Evolutionary conservation across 225 moss, liverwort and hornwort genomes (phyloP).

Genomic region (Sphagnum tenellum): DNA sequence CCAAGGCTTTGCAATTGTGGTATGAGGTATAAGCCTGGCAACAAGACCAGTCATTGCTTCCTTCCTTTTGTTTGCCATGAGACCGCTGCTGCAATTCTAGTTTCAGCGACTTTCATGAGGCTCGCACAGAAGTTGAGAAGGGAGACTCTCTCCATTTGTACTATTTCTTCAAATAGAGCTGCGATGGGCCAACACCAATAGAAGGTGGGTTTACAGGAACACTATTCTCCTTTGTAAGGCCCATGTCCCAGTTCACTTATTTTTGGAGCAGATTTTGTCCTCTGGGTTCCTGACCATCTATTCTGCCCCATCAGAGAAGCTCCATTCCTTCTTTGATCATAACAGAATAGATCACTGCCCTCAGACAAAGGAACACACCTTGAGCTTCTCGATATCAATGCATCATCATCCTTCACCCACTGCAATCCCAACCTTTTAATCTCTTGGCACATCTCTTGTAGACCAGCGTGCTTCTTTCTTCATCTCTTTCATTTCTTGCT

Average conservation of each 20-base stretch:
- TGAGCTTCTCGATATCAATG: no score
- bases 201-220: constrained; percentile 1
- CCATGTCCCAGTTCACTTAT: constrained; percentile 1
- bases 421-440: constrained; percentile 41
- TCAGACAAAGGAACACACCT: no score
- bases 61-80: constrained; percentile 4
- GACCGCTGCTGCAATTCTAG: constrained; percentile 13
- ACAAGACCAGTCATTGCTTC: constrained; percentile 25
- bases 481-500: constrained; percentile 65
- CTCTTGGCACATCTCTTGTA: constrained; percentile 54
- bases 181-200: constrained; percentile 30
- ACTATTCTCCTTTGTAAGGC: no score
- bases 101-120: constrained; percentile 35
- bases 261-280: constrained; percentile 37
- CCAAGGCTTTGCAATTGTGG: constrained; percentile 42
- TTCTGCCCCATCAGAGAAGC: no score
- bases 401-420: background rate
- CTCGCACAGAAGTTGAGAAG: constrained; percentile 37
- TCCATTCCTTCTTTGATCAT: no score
- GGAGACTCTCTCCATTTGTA: constrained; percentile 43
- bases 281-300: constrained; percentile 3
- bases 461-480: constrained; percentile 46
- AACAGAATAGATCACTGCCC: no score
- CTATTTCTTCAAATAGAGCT: constrained; percentile 37
- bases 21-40: constrained; percentile 29